These are phyloP conservation scores for Fimicolochytrium jonesii DNA, from an alignment of 192 early-diverging fungal genomes.

Conservation along the genomic window DNA sequence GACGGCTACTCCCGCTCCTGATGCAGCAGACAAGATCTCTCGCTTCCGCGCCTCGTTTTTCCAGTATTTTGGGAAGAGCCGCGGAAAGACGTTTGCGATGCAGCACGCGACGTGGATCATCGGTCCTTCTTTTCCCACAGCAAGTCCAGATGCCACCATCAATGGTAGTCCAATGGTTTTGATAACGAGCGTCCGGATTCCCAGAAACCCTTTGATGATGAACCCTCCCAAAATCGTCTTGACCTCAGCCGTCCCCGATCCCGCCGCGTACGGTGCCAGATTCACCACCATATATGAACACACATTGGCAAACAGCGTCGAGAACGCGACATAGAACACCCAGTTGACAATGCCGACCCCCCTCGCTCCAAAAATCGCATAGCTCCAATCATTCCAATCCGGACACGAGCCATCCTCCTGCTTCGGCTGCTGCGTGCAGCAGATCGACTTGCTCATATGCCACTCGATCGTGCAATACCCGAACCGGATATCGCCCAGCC, in stretches of 20 bases:
- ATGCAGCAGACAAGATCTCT: conserved; percentile 85
- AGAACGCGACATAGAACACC: conserved; percentile 69
- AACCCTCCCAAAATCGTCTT: conserved; percentile 93
- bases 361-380: conserved; percentile 43
- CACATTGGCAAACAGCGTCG: conserved; percentile 65
- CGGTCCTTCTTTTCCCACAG: conserved; percentile 94
- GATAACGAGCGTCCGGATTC: conserved; percentile 75
- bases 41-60: conserved; percentile 90
- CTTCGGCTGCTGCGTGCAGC: conserved; percentile 65
- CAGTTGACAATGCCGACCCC: conserved; percentile 65
- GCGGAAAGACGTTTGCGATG: conserved; percentile 79
- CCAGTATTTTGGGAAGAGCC: conserved; percentile 87
- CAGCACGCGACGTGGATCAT: conserved; percentile 91
- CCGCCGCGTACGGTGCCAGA: conserved; percentile 87
- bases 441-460: conserved; percentile 91
- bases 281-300: conserved; percentile 71
- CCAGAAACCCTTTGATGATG: conserved; percentile 85
- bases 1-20: conserved; percentile 89
- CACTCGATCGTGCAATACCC: conserved; percentile 78
- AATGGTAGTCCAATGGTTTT: conserved; percentile 80
- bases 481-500: conserved; percentile 83
- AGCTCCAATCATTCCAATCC: conserved; percentile 72
- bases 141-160: conserved; percentile 83
- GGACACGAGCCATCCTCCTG: conserved; percentile 59
- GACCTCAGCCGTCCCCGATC: conserved; percentile 92